Conservation (phyloP, 1,284 basidiomycete species). For the Naganishia sp. region DNA sequence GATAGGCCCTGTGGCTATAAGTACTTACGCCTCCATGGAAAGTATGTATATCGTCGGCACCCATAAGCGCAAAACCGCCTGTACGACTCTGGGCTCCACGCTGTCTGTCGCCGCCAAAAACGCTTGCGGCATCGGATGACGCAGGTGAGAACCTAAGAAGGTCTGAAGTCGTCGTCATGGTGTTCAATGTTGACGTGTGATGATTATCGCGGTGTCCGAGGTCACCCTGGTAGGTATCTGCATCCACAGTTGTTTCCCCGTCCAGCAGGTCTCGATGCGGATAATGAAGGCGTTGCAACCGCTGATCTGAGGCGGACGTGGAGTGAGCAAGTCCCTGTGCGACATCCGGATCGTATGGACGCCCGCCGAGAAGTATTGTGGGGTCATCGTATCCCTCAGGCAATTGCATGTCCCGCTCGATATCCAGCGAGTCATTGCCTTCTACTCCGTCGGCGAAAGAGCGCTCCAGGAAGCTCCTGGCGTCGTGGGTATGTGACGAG, state of each 20-base stretch:
- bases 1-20: not conserved
- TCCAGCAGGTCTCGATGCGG: constrained; percentile 34
- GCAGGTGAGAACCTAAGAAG: constrained; percentile 27
- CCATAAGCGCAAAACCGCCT: constrained; percentile 42
- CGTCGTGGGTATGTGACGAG: constrained; percentile 17
- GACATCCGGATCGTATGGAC: constrained; percentile 9
- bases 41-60: constrained; percentile 53
- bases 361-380: constrained; percentile 12
- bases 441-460: constrained; percentile 17
- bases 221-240: constrained; percentile 27
- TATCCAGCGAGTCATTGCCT: constrained; percentile 38
- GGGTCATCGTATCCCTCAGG: constrained; percentile 26
- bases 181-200: constrained; percentile 29
- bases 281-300: not conserved
- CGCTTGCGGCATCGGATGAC: constrained; percentile 37
- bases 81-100: constrained; percentile 29
- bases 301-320: not conserved
- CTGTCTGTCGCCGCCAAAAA: constrained; percentile 35
- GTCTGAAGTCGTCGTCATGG: constrained; percentile 26
- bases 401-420: constrained; percentile 22
- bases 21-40: constrained; percentile 46
- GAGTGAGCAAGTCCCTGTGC: not conserved
- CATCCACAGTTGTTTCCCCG: constrained; percentile 25
- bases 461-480: constrained; percentile 24
- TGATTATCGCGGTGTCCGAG: constrained; percentile 25